A percentile compares a stretch with the other conserved stretches of the same genome.
phyloP scores from a whole-genome alignment of 148 eudicot species.

The Pharnaceum exiguum region DNA sequence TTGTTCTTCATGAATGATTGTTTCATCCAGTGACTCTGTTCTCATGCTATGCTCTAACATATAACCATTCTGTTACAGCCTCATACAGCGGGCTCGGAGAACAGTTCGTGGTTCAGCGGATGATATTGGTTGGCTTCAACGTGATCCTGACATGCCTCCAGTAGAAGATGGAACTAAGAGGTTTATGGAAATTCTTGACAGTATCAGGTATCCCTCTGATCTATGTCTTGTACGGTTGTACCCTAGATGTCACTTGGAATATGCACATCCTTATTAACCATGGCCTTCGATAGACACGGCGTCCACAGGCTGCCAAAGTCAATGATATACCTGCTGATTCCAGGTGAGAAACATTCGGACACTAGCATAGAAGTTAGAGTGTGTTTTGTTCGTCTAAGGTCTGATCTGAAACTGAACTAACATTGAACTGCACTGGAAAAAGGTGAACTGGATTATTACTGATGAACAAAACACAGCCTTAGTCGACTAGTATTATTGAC shows the following conservation, averaged over 20 bases:
- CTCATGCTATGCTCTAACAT: slow-evolving; percentile 5
- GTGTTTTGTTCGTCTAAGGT: too few species aligned
- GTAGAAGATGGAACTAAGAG: slow-evolving; percentile 94
- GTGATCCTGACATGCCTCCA: slow-evolving; percentile 71
- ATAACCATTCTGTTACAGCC: slow-evolving; percentile 36
- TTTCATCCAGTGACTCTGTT: slow-evolving; percentile 3
- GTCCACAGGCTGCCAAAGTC: slow-evolving; percentile 82
- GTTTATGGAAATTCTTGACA: slow-evolving; percentile 82
- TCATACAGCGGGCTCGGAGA: slow-evolving; percentile 68
- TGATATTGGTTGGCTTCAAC: slow-evolving; percentile 97
- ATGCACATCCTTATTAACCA: slow-evolving; percentile 8
- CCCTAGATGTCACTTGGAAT: slow-evolving; percentile 5
- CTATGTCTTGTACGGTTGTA: not conserved
- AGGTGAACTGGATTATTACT: too few species aligned
- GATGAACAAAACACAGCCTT: too few species aligned
- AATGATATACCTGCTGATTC: slow-evolving; percentile 81
- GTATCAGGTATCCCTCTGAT: slow-evolving; percentile 49
- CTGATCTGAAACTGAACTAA: too few species aligned
- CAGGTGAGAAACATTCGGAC: slow-evolving; percentile 48
- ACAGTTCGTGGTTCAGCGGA: slow-evolving; percentile 95
- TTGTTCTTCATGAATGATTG: too few species aligned
- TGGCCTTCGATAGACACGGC: slow-evolving; percentile 73
- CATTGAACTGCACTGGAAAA: too few species aligned
- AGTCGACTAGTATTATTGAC: too few species aligned
- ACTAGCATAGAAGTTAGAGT: not conserved